These are phyloP conservation scores for Wickerhamomyces bovis DNA, from an alignment of 805 yeast genomes.

Conservation along the genomic window DNA sequence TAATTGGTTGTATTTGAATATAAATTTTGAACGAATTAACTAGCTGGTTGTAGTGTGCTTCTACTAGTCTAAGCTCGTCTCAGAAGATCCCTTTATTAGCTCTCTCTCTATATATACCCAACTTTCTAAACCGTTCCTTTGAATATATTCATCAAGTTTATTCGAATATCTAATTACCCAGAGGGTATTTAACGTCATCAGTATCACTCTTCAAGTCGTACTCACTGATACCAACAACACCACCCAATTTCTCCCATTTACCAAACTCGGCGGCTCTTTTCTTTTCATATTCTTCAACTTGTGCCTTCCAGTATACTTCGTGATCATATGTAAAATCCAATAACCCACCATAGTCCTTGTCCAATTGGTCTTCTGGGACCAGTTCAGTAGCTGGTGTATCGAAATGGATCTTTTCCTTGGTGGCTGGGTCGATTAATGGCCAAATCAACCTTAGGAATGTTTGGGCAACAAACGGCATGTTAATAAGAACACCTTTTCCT, in stretches of 20 bases:
- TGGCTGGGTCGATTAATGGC: conserved; percentile 94
- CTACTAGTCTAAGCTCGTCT: too few relatives aligned
- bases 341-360: conserved; percentile 76
- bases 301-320: conserved; percentile 67
- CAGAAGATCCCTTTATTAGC: too few relatives aligned
- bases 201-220: conserved; percentile 56
- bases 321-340: conserved; percentile 84
- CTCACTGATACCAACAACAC: conserved; percentile 74
- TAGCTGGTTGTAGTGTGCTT: neutral
- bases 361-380: conserved; percentile 78
- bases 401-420: conserved; percentile 88
- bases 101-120: too few relatives aligned
- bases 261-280: conserved; percentile 59
- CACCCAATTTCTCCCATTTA: conserved; percentile 68
- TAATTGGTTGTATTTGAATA: neutral
- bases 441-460: conserved; percentile 84
- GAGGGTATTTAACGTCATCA: conserved; percentile 15
- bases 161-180: conserved; percentile 2
- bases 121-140: too few relatives aligned
- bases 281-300: conserved; percentile 52
- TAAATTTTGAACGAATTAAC: neutral
- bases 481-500: conserved; percentile 86
- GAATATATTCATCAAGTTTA: neutral
- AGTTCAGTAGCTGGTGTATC: conserved; percentile 83
- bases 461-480: conserved; percentile 93